A percentile compares a stretch with the other conserved stretches of the same genome.
phyloP scores from a whole-genome alignment of 2,329 filamentous ascomycete genomes.

The Dothistroma septosporum region DNA sequence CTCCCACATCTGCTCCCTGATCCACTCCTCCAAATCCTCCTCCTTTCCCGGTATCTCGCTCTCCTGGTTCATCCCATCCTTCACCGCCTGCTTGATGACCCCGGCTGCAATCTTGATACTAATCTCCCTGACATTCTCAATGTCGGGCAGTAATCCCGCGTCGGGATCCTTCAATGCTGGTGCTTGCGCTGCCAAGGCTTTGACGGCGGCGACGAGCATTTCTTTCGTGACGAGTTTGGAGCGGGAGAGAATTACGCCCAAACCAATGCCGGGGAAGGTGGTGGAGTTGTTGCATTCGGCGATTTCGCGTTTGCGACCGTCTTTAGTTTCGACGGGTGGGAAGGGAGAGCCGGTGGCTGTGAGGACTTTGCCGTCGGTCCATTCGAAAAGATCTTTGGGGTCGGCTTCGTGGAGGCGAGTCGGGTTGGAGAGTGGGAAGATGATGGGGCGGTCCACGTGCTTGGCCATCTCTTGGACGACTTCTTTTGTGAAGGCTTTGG shows the following conservation, averaged over 20 bases:
- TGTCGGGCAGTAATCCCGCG: conserved; percentile 69
- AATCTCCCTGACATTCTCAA: conserved; percentile 67
- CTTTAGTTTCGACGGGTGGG: conserved; percentile 59
- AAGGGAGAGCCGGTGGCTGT: conserved; percentile 84
- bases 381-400: conserved; percentile 69
- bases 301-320: conserved; percentile 53
- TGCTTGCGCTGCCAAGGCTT: conserved; percentile 65
- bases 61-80: conserved; percentile 64
- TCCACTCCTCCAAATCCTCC: conserved; percentile 63
- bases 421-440: conserved; percentile 82
- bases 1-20: conserved; percentile 76
- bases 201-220: conserved; percentile 77
- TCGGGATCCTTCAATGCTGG: conserved; percentile 64
- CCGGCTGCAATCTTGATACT: conserved; percentile 72
- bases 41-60: conserved; percentile 58
- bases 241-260: conserved; percentile 70
- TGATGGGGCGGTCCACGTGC: conserved; percentile 72
- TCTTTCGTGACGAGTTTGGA: conserved; percentile 64
- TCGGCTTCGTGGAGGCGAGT: conserved; percentile 78
- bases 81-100: conserved; percentile 67
- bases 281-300: conserved; percentile 89
- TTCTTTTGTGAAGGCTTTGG: conserved; percentile 70
- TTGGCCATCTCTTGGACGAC: conserved; percentile 71
- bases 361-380: conserved; percentile 73
- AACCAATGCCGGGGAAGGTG: conserved; percentile 79